phyloP scores from a whole-genome alignment of 176 grass and related monocot species.

The Pontederia crassipes region DNA sequence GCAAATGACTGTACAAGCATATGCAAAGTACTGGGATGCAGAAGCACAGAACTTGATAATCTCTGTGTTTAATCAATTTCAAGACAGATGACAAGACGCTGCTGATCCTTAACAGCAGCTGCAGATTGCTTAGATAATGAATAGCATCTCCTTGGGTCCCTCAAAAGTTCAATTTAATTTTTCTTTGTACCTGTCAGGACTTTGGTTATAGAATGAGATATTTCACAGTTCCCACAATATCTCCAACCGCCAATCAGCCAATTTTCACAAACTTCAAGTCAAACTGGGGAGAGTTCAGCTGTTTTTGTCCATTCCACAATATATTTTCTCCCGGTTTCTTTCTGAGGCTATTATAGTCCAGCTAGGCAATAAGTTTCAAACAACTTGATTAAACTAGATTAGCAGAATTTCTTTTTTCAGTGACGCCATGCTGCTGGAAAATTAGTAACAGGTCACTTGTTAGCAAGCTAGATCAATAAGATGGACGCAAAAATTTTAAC shows the following conservation, averaged over 20 bases:
- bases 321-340: too few relatives aligned
- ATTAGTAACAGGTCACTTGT: too few relatives aligned
- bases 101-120: slow-evolving; percentile 17
- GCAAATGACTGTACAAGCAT: slow-evolving; percentile 1
- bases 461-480: too few relatives aligned
- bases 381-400: too few relatives aligned
- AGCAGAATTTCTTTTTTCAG: too few relatives aligned
- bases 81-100: slow-evolving; percentile 15
- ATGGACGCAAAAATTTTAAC: too few relatives aligned
- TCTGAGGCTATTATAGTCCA: too few relatives aligned
- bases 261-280: neutral
- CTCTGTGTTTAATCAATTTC: neutral
- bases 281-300: neutral
- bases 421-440: too few relatives aligned
- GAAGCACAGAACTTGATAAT: slow-evolving; percentile 9
- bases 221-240: slow-evolving; percentile 9
- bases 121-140: slow-evolving; percentile 33
- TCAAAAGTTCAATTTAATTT: slow-evolving; percentile 13
- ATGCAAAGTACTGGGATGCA: slow-evolving; percentile 14
- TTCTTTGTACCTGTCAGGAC: slow-evolving; percentile 1
- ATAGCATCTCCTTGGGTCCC: slow-evolving; percentile 27
- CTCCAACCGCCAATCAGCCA: too few relatives aligned
- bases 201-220: neutral
- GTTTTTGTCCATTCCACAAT: too few relatives aligned
- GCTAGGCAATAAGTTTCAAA: too few relatives aligned